Percentiles rank a stretch among this genome's conserved stretches.
Conservation (phyloP, 495 filamentous ascomycete genomes). For the Penicillium cinerascens region DNA sequence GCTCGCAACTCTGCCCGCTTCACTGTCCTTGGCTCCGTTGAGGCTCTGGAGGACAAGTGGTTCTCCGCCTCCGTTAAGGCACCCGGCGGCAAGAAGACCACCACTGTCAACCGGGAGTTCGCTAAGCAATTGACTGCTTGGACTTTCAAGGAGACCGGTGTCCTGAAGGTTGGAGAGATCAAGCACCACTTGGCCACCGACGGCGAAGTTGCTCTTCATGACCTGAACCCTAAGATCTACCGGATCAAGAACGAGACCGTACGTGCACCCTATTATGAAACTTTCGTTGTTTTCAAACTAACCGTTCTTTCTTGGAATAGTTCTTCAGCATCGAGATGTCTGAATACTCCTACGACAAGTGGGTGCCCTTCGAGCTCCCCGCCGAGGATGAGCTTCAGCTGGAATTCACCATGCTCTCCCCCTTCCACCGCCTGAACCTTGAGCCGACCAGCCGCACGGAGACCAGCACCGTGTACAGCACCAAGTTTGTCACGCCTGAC, state of each 20-base stretch:
- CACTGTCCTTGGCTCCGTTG: conserved; percentile 78
- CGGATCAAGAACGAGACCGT: conserved; percentile 96
- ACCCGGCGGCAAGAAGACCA: conserved; percentile 50
- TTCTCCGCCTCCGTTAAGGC: conserved; percentile 76
- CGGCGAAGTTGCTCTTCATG: conserved; percentile 34
- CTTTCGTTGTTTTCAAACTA: conserved; percentile 18
- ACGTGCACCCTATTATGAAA: conserved; percentile 36
- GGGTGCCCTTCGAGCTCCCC: conserved; percentile 68
- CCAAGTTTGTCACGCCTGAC: conserved; percentile 79
- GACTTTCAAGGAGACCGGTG: conserved; percentile 92
- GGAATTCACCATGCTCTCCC: conserved; percentile 97
- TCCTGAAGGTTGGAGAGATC: conserved; percentile 79
- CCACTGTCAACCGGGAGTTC: conserved; percentile 79
- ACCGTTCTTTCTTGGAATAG: conserved; percentile 40
- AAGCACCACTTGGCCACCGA: conserved; percentile 67
- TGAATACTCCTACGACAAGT: conserved; percentile 69
- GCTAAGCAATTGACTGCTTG: conserved; percentile 77
- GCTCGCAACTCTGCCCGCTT: conserved; percentile 91
- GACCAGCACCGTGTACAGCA: conserved; percentile 70
- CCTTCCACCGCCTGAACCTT: conserved; percentile 89
- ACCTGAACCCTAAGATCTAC: conserved; percentile 83
- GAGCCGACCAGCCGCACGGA: conserved; percentile 51
- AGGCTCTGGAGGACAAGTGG: conserved; percentile 86
- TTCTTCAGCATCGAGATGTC: conserved; percentile 85
- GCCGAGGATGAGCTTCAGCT: conserved; percentile 74